Evolutionary conservation across 2,329 filamentous ascomycete species (phyloP).

Genomic region (Alternaria novae-zelandiae): DNA sequence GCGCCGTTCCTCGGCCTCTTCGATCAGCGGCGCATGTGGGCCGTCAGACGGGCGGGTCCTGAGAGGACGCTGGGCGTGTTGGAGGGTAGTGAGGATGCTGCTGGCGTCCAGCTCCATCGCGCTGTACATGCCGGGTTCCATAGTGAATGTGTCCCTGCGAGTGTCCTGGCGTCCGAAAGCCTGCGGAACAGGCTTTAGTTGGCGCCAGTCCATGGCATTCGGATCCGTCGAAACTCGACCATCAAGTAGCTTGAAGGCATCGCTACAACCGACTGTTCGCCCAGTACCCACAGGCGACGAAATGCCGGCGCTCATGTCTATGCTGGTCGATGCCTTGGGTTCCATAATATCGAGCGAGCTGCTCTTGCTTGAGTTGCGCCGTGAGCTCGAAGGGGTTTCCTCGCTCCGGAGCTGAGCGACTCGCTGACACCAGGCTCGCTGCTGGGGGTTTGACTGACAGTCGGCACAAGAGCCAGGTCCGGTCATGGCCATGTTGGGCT

Average conservation of each 20-base stretch:
- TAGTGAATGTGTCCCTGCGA: constrained; percentile 33
- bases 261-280: constrained; percentile 42
- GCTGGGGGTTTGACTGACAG: constrained; percentile 43
- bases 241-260: constrained; percentile 44
- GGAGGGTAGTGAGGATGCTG: constrained; percentile 45
- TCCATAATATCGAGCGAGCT: constrained; percentile 34
- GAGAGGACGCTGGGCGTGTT: constrained; percentile 36
- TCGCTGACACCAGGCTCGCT: constrained; percentile 45
- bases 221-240: constrained; percentile 40
- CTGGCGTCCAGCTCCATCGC: constrained; percentile 47
- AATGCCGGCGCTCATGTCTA: constrained; percentile 22
- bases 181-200: constrained; percentile 34
- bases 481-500: constrained; percentile 11
- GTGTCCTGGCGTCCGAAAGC: constrained; percentile 15
- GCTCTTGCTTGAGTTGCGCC: constrained; percentile 30
- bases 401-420: constrained; percentile 37
- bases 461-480: constrained; percentile 45
- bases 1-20: constrained; percentile 36
- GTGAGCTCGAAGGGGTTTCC: constrained; percentile 22
- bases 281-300: constrained; percentile 18
- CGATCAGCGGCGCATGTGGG: constrained; percentile 34
- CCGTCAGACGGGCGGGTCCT: constrained; percentile 40
- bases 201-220: constrained; percentile 39
- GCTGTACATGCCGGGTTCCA: constrained; percentile 41
- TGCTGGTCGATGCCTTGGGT: constrained; percentile 31